A percentile compares a stretch with the other conserved stretches of the same genome.
These are phyloP conservation scores for Calycina herbarum DNA, from an alignment of 2,329 filamentous ascomycete genomes.

Conservation along the genomic window DNA sequence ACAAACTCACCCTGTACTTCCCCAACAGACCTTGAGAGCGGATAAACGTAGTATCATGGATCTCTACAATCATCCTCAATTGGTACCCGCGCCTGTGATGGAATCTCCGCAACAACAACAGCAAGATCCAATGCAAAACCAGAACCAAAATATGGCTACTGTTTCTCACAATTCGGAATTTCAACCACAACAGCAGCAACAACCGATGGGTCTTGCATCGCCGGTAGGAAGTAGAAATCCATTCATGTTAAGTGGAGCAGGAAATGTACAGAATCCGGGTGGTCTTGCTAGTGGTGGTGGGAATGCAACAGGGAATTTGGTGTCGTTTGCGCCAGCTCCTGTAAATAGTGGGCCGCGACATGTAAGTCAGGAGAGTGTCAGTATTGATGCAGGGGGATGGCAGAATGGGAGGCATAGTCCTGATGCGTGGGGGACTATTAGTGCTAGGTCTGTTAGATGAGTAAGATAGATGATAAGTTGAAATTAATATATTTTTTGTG, in stretches of 20 bases:
- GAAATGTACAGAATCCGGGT: constrained; percentile 28
- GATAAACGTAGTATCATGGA: constrained; percentile 77
- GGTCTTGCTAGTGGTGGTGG: constrained; percentile 11
- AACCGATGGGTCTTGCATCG: constrained; percentile 23
- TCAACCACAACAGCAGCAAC: constrained; percentile 14
- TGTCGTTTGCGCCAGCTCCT: constrained; percentile 24
- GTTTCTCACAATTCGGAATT: constrained; percentile 2
- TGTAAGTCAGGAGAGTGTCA: constrained; percentile 70
- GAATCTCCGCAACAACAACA: constrained; percentile 24
- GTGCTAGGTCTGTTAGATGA: constrained; percentile 37
- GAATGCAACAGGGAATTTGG: constrained; percentile 30
- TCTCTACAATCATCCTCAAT: constrained; percentile 58
- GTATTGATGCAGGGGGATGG: constrained; percentile 48
- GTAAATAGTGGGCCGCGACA: constrained; percentile 41
- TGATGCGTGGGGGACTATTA: constrained; percentile 74
- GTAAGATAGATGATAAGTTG: constrained; percentile 1
- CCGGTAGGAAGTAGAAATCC: constrained; percentile 37
- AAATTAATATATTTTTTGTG: constrained; percentile 1
- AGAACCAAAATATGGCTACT: constrained; percentile 15
- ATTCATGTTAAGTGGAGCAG: constrained; percentile 30
- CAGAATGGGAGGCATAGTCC: constrained; percentile 73
- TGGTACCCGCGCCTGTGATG: constrained; percentile 31
- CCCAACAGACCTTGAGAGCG: constrained; percentile 50
- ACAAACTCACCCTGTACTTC: constrained; percentile 40
- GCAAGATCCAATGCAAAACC: constrained; percentile 24